Evolutionary conservation across 176 grass and related monocot genomes (phyloP).

Genomic region (Chloris gayana): DNA sequence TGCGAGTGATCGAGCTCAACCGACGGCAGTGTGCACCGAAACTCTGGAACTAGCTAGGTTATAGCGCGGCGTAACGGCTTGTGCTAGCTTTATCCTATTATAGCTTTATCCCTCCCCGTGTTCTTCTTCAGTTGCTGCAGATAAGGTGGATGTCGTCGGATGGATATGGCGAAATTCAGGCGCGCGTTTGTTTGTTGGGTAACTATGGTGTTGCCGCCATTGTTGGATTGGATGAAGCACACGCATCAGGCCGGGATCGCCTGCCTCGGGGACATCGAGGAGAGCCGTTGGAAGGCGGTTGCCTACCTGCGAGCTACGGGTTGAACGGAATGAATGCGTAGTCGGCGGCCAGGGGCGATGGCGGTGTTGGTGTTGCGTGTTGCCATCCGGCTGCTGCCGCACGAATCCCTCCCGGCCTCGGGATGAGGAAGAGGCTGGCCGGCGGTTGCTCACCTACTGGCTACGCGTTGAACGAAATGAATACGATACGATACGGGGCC

Average conservation of each 20-base stretch:
- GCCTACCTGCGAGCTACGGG: slow-evolving; percentile 1
- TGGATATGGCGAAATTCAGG: no score
- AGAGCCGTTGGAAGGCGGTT: not conserved
- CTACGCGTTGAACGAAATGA: not conserved
- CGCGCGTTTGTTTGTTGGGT: not conserved
- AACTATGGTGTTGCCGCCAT: not conserved
- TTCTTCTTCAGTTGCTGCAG: no score
- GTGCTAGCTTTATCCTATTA: not conserved
- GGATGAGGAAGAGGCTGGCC: not conserved
- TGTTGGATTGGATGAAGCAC: not conserved
- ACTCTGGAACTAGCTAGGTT: not conserved
- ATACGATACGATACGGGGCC: not conserved
- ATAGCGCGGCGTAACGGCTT: not conserved
- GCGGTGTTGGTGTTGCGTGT: not conserved
- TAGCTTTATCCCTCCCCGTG: no score
- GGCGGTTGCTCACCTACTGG: not conserved
- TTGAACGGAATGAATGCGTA: not conserved
- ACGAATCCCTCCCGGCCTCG: not conserved
- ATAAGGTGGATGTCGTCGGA: no score
- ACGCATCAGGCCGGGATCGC: no score
- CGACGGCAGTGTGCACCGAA: not conserved
- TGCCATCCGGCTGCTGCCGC: not conserved
- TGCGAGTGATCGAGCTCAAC: not conserved
- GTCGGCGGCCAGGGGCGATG: not conserved
- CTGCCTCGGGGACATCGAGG: slow-evolving; percentile 11